These are phyloP conservation scores for Suillus subaureus DNA, from an alignment of 768 basidiomycete genomes.

Conservation along the genomic window DNA sequence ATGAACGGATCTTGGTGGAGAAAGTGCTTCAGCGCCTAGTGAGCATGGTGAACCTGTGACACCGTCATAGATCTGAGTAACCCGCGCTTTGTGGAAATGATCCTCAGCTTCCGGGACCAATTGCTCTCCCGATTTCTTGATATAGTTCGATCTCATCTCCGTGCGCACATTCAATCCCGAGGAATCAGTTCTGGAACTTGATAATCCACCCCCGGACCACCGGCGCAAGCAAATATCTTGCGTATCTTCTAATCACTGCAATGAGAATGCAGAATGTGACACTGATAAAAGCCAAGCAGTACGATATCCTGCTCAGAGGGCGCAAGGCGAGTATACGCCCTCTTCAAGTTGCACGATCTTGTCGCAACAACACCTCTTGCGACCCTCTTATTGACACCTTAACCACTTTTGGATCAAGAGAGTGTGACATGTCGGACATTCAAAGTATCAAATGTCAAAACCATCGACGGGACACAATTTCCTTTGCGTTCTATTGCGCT, in stretches of 20 bases:
- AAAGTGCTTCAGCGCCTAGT: not conserved
- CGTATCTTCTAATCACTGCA: slow-evolving; percentile 17
- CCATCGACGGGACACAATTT: slow-evolving; percentile 16
- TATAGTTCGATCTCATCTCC: slow-evolving; percentile 23
- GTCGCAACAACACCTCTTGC: slow-evolving; percentile 12
- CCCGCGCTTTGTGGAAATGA: not conserved
- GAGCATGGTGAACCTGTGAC: not conserved
- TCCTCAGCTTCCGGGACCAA: not conserved
- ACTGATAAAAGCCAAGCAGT: slow-evolving; percentile 5
- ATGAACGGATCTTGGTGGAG: not conserved
- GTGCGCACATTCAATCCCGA: slow-evolving; percentile 14
- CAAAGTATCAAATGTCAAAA: slow-evolving; percentile 16
- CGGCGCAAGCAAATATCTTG: slow-evolving; percentile 17
- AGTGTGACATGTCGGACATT: slow-evolving; percentile 14
- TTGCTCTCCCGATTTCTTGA: slow-evolving; percentile 10
- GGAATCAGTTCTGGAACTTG: slow-evolving; percentile 15
- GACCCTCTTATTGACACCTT: not conserved
- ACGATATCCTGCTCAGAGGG: slow-evolving; percentile 6
- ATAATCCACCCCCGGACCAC: slow-evolving; percentile 8
- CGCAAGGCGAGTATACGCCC: slow-evolving; percentile 5
- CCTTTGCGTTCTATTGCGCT: slow-evolving; percentile 23
- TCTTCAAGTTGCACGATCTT: slow-evolving; percentile 8
- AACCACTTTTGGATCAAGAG: not conserved
- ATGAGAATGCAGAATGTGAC: slow-evolving; percentile 13
- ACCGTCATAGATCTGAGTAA: not conserved